Base-by-base conservation (phyloP, 2,329 filamentous ascomycete genomes). In the Epichloe elymi region DNA sequence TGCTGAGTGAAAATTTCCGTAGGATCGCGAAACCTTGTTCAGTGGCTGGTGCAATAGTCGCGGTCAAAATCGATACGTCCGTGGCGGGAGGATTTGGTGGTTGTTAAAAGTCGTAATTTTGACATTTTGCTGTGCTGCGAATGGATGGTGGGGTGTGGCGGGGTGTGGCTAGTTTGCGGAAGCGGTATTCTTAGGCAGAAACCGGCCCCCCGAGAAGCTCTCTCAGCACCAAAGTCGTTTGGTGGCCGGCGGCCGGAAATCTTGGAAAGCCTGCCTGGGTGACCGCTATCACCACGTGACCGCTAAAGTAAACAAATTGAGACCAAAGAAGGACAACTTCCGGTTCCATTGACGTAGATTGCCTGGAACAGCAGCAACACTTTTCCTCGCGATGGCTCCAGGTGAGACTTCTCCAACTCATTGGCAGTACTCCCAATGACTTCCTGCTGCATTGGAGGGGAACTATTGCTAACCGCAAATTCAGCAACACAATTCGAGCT, bases 401-500 rank as follows among this genome's bases (percentile, higher is more conserved):
- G 67, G 70, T 72, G 59, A 53, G 67, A 55, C 36, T 19, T 39
- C 35, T 37, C 17, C 17, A 8, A 37, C 20, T 33, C 36, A 42
- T 10, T 46, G 11, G 5, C 4, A 3, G 26, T 33, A 15, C 11
- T 20, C 11, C 19, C 20, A 8, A 46, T 17, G 11, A 33, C 14
- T 15, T n/a, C 17, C n/a, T 26, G 15, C 33, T 19, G 35, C 38
- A 10, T 10, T 44, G 2, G 2, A 7, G 8, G 6, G 17, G 3
- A 10, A 33, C 20, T n/a, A 33, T 37, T 17, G 15, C 33, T 36
- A 19, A 48, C 10, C 11, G 12, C 35, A 14, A 20, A n/a, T 8
- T 40, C 55, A 82, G 78, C 77, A 67, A 74, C 82, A 57, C 88
- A 95, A 75, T 90, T 87, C 70, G 85, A 93, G 68, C 79, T 96